Conservation (phyloP, 2,329 filamentous ascomycete genomes). For the Herpomyces periplanetae region DNA sequence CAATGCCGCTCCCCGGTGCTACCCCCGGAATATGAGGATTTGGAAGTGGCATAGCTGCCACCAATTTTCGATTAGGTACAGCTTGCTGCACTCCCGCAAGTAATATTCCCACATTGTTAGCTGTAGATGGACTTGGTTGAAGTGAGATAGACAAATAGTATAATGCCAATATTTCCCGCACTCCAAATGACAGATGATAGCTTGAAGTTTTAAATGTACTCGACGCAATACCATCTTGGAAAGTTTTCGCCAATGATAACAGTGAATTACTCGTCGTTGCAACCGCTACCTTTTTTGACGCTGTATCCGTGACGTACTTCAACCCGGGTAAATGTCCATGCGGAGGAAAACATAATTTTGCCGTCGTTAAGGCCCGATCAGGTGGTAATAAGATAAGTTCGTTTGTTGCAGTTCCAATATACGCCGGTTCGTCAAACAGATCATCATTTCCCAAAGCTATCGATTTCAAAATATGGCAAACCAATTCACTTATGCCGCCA, state of each 20-base stretch:
- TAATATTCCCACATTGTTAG: slow-evolving; percentile 87
- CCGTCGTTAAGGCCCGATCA: slow-evolving; percentile 41
- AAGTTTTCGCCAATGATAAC: slow-evolving; percentile 78
- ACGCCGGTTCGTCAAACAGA: slow-evolving; percentile 5
- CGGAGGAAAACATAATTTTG: slow-evolving; percentile 37
- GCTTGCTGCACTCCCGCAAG: slow-evolving; percentile 69
- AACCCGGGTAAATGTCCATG: slow-evolving; percentile 44
- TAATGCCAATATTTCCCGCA: slow-evolving; percentile 63
- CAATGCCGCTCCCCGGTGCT: slow-evolving; percentile 43
- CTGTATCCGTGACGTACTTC: slow-evolving; percentile 23
- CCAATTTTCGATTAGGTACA: slow-evolving; percentile 8
- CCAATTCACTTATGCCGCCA: slow-evolving; percentile 40
- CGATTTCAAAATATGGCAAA: slow-evolving; percentile 31
- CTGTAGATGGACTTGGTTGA: slow-evolving; percentile 80
- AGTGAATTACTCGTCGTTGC: slow-evolving; percentile 86
- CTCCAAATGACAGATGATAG: slow-evolving; percentile 24
- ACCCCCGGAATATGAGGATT: slow-evolving; percentile 26
- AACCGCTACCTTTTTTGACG: slow-evolving; percentile 35
- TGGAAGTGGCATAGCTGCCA: slow-evolving; percentile 9
- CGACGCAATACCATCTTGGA: slow-evolving; percentile 71
- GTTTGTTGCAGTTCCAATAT: slow-evolving; percentile 6
- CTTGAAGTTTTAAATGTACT: slow-evolving; percentile 16
- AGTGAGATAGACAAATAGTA: slow-evolving; percentile 84
- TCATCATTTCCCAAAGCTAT: slow-evolving; percentile 13
- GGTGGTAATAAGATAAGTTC: slow-evolving; percentile 43